phyloP scores from a whole-genome alignment of 345 rosid genomes.

The Linum tenue region DNA sequence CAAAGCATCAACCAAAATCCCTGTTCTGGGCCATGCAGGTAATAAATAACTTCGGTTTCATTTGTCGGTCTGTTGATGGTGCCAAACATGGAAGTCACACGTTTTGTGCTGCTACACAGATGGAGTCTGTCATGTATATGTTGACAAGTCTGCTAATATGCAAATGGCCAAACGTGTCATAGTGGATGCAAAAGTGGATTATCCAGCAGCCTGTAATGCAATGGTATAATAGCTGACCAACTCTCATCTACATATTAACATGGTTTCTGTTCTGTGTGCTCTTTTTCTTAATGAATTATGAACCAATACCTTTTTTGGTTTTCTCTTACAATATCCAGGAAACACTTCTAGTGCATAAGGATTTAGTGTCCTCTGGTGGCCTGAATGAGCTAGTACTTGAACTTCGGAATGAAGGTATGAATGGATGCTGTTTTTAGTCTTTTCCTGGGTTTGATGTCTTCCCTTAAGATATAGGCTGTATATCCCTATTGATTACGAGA shows the following conservation, averaged over 20 bases:
- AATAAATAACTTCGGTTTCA: slow-evolving; percentile 3
- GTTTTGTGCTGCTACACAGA: slow-evolving; percentile 30
- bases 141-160: slow-evolving; percentile 77
- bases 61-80: background rate
- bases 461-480: background rate
- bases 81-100: slow-evolving; percentile 1
- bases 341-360: slow-evolving; percentile 92
- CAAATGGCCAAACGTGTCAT: slow-evolving; percentile 77
- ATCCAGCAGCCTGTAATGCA: slow-evolving; percentile 97
- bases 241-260: background rate
- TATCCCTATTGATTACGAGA: background rate
- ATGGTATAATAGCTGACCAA: slow-evolving; percentile 44
- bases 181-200: slow-evolving; percentile 85
- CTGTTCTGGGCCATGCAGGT: slow-evolving; percentile 98
- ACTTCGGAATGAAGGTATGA: slow-evolving; percentile 58
- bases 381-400: slow-evolving; percentile 47
- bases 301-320: background rate
- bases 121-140: slow-evolving; percentile 95
- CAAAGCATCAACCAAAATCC: slow-evolving; percentile 85
- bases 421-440: background rate
- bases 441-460: background rate
- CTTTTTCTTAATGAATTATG: slow-evolving; percentile 1
- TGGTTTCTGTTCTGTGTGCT: background rate
- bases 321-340: slow-evolving; percentile 41
- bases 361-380: slow-evolving; percentile 49